A percentile compares a stretch with the other conserved stretches of the same genome.
These are phyloP conservation scores for Ophiocordyceps camponoti-rufipedis DNA, from an alignment of 2,329 filamentous ascomycete species.

Conservation along the genomic window DNA sequence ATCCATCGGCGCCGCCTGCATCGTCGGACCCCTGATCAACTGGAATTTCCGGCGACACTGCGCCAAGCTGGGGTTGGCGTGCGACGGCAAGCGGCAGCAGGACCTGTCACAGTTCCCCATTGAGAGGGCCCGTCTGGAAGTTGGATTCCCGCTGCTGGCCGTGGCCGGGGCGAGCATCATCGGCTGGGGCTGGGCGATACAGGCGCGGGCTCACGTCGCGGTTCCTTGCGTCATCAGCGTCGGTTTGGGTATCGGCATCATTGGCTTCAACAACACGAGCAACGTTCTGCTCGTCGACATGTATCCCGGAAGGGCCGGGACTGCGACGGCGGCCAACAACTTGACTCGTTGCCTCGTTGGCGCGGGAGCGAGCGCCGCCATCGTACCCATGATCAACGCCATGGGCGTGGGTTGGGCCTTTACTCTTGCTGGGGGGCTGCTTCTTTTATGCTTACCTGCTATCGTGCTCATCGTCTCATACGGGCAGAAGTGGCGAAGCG, in stretches of 20 bases:
- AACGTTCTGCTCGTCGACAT: constrained; percentile 37
- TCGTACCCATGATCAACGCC: constrained; percentile 30
- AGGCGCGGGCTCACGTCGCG: constrained; percentile 22
- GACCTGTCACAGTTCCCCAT: constrained; percentile 31
- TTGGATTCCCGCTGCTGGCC: constrained; percentile 30
- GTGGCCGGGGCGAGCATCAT: constrained; percentile 27
- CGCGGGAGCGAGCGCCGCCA: constrained; percentile 30
- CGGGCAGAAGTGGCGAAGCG: constrained; percentile 24
- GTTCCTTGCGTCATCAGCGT: constrained; percentile 28
- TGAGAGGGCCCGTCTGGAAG: constrained; percentile 29
- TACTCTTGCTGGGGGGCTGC: constrained; percentile 25
- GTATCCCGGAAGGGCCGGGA: constrained; percentile 30
- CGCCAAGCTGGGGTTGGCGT: constrained; percentile 26
- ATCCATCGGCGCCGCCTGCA: constrained; percentile 24
- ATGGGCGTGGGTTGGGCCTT: constrained; percentile 35
- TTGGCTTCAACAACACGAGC: constrained; percentile 33
- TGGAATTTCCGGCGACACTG: constrained; percentile 50
- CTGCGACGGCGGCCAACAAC: constrained; percentile 38
- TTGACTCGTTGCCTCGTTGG: constrained; percentile 35
- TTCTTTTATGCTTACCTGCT: constrained; percentile 19
- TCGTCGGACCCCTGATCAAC: constrained; percentile 40
- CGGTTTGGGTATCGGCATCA: constrained; percentile 27
- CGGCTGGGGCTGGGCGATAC: constrained; percentile 32
- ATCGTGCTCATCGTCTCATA: constrained; percentile 21
- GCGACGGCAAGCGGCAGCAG: constrained; percentile 32